These are phyloP conservation scores for Keqinozyma sinolaborantium DNA, from an alignment of 1,139 yeast species.

Conservation along the genomic window DNA sequence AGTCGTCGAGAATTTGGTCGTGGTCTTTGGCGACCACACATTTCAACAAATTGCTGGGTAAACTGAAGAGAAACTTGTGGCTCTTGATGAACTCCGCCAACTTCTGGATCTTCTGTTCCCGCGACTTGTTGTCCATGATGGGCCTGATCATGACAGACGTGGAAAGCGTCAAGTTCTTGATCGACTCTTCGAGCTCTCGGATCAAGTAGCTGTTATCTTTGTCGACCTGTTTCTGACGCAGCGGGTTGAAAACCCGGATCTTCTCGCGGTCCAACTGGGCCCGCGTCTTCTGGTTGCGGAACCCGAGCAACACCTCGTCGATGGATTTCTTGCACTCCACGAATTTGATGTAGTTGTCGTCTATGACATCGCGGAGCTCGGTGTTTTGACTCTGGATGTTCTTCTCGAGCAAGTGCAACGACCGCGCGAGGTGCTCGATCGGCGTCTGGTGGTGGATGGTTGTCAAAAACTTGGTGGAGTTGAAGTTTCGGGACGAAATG, in stretches of 20 bases:
- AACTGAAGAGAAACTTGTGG: conserved; percentile 64
- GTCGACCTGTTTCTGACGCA: conserved; percentile 17
- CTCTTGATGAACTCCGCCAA: conserved; percentile 63
- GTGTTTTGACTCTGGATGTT: conserved; percentile 64
- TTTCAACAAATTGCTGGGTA: conserved; percentile 59
- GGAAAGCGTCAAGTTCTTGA: conserved; percentile 48
- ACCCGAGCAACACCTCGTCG: conserved; percentile 33
- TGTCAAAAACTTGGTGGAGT: conserved; percentile 65
- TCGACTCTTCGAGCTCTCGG: conserved; percentile 41
- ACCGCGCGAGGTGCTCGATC: conserved; percentile 54
- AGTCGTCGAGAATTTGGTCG: conserved; percentile 67
- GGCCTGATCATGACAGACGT: conserved; percentile 76
- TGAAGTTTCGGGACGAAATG: conserved; percentile 70
- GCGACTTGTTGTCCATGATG: conserved; percentile 58
- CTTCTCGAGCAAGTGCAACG: conserved; percentile 56
- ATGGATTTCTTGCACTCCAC: conserved; percentile 68
- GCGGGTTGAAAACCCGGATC: conserved; percentile 39
- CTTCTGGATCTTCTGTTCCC: conserved; percentile 55
- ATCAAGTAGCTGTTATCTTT: conserved; percentile 19
- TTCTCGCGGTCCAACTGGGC: conserved; percentile 36
- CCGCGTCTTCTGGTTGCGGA: conserved; percentile 32
- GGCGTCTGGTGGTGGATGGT: conserved; percentile 71
- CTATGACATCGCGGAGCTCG: conserved; percentile 64
- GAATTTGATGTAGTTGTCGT: conserved; percentile 70
- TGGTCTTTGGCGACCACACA: conserved; percentile 62